Evolutionary conservation across 2,329 filamentous ascomycete species (phyloP).

Genomic region (Paramyrothecium sp.): DNA sequence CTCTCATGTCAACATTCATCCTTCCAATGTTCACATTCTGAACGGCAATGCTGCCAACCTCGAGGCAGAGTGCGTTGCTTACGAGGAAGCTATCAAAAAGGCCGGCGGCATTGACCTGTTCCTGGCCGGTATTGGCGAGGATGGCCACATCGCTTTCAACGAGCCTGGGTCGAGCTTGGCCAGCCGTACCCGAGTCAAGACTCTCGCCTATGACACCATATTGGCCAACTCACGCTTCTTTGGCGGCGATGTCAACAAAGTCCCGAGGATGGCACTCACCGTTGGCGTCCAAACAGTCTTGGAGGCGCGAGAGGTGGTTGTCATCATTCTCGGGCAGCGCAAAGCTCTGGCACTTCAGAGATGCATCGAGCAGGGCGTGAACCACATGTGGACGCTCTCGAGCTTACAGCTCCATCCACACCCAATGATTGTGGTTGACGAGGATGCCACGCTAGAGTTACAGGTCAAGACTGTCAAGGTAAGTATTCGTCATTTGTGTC

Average conservation of each 20-base stretch:
- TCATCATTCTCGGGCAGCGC: constrained; percentile 78
- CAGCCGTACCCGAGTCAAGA: constrained; percentile 81
- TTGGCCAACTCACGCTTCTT: constrained; percentile 86
- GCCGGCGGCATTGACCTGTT: constrained; percentile 83
- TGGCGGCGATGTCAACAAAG: constrained; percentile 67
- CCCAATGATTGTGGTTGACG: constrained; percentile 79
- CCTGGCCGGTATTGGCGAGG: constrained; percentile 79
- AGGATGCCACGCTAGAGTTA: constrained; percentile 72
- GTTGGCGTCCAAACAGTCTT: constrained; percentile 83
- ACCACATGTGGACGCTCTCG: constrained; percentile 90
- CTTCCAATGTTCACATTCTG: constrained; percentile 80
- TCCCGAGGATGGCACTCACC: constrained; percentile 80
- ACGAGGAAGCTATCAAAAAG: constrained; percentile 73
- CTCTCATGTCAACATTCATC: constrained; percentile 77
- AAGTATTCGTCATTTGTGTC: constrained; percentile 10
- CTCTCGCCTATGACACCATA: constrained; percentile 82
- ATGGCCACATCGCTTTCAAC: constrained; percentile 90
- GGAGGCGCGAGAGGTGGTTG: constrained; percentile 77
- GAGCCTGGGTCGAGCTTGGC: constrained; percentile 79
- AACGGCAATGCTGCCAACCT: constrained; percentile 77
- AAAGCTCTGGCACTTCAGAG: constrained; percentile 78
- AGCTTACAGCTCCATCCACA: constrained; percentile 78
- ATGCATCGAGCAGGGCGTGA: constrained; percentile 78
- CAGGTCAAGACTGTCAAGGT: constrained; percentile 72
- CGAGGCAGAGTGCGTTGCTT: constrained; percentile 73